Evolutionary conservation across 345 rosid genomes (phyloP), one percentile per base, ranked within the genome.

Genomic region (Arabidopsis suecica): DNA sequence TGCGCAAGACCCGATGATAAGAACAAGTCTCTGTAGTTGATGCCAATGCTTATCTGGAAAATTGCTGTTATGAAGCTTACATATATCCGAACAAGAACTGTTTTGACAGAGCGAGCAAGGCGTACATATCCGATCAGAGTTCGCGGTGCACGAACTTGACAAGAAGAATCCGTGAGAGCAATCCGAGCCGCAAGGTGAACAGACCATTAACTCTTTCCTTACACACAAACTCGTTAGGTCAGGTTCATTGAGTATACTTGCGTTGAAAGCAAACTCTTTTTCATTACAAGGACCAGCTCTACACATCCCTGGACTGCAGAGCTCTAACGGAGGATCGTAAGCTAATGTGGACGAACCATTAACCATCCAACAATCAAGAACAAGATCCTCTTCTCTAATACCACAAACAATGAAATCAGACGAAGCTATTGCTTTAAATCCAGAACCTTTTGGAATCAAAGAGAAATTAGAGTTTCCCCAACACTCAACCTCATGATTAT

Each of bases 101-200:
- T 88, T 94, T 82, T 91, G 99, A 85, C 99, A 94, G 58, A 94
- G 92, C 12, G 97, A 94, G 65, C 99, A 94, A 53, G 86, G 59
- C 3, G 93, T 88, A 80, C 97, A 94, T 36, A 89, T 77, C 68
- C 97, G 83, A 63, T 90, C 97, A 0, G 89, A 77, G 78, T 83
- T 89, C 41, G 61, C 70, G 1, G 89, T 86, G 51, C 98, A 91
- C 0, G 84, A 73, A 69, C 95, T 94, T 2, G 97, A 94, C 83
- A 88, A 76, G 89, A 91, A 90, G 76, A 81, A 90, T 2, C 98
- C 93, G 7, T 69, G 61, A 14, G 96, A 86, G 62, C 96, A 94
- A 85, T 86, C 86, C 11, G 85, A 80, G 7, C 91, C 98, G 58
- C 96, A 91, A 34, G 93, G 88, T 11, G 82, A 83, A 71, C 95